A percentile compares a stretch with the other conserved stretches of the same genome.
These are phyloP conservation scores for Aphanomyces stellatus DNA, from an alignment of 352 stramenopile genomes.

Conservation along the genomic window DNA sequence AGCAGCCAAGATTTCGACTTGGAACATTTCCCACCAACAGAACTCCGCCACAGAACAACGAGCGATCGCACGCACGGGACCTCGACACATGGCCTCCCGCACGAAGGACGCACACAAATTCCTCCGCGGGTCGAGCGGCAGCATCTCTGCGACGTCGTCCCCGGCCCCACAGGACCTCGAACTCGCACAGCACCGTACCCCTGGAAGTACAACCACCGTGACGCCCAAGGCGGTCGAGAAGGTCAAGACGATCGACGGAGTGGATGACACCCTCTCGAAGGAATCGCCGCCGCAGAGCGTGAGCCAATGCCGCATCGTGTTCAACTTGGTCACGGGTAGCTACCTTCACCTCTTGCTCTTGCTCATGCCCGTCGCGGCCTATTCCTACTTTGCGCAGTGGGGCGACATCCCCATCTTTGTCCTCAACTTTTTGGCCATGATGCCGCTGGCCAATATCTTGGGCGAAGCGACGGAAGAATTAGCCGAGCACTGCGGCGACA, in stretches of 20 bases:
- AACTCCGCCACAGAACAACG: no score
- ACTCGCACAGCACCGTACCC: not conserved
- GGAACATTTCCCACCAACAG: not conserved
- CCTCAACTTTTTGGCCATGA: slow-evolving; percentile 84
- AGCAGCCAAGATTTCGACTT: no score
- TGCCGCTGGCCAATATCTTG: slow-evolving; percentile 66
- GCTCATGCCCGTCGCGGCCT: slow-evolving; percentile 18
- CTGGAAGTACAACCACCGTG: not conserved
- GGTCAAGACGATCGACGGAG: not conserved
- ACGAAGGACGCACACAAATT: slow-evolving; percentile 17
- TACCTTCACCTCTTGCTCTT: slow-evolving; percentile 20
- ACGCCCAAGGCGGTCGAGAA: not conserved
- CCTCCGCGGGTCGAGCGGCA: slow-evolving; percentile 9
- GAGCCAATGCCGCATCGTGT: slow-evolving; percentile 16
- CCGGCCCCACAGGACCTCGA: not conserved
- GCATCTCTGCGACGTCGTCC: no score
- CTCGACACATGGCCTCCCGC: slow-evolving; percentile 1
- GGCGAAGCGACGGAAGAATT: slow-evolving; percentile 86
- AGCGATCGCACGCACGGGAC: no score
- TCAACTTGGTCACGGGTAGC: slow-evolving; percentile 10
- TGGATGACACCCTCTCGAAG: not conserved
- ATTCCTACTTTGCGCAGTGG: slow-evolving; percentile 18
- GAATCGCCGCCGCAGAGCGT: not conserved
- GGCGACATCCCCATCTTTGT: slow-evolving; percentile 51
- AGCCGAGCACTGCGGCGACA: slow-evolving; percentile 78